phyloP scores from a whole-genome alignment of 768 basidiomycete genomes.

The Mycena amicta region DNA sequence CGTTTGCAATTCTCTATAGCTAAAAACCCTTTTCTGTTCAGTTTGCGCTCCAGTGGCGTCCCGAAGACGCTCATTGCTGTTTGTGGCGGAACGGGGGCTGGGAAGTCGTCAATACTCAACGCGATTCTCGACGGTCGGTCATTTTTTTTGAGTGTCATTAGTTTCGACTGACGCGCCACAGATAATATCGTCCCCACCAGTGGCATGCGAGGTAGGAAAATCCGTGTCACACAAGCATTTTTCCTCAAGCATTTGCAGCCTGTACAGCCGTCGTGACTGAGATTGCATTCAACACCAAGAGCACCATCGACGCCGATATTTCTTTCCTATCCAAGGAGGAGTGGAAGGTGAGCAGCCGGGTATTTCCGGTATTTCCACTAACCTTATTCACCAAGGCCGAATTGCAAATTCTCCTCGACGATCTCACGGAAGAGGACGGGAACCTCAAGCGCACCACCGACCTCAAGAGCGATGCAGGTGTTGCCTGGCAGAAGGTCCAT shows the following conservation, averaged over 20 bases:
- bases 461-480: constrained; percentile 59
- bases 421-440: constrained; percentile 63
- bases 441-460: constrained; percentile 54
- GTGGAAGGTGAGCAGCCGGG: constrained; percentile 43
- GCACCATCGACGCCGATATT: constrained; percentile 60
- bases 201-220: constrained; percentile 56
- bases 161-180: constrained; percentile 22
- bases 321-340: constrained; percentile 58
- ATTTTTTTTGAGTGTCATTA: background rate
- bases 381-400: constrained; percentile 32
- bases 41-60: constrained; percentile 36
- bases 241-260: constrained; percentile 35
- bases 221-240: background rate
- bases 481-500: constrained; percentile 67
- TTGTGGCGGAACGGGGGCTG: constrained; percentile 65
- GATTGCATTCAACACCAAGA: constrained; percentile 55
- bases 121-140: constrained; percentile 58
- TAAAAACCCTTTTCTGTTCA: constrained; percentile 23
- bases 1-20: background rate
- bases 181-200: constrained; percentile 69
- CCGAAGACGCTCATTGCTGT: constrained; percentile 67
- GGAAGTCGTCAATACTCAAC: constrained; percentile 64
- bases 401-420: constrained; percentile 53
- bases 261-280: constrained; percentile 71
- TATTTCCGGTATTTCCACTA: background rate